Evolutionary conservation across 2,329 filamentous ascomycete species (phyloP), one percentile per base, ranked within the genome.

Genomic region (Penicillium expansum): DNA sequence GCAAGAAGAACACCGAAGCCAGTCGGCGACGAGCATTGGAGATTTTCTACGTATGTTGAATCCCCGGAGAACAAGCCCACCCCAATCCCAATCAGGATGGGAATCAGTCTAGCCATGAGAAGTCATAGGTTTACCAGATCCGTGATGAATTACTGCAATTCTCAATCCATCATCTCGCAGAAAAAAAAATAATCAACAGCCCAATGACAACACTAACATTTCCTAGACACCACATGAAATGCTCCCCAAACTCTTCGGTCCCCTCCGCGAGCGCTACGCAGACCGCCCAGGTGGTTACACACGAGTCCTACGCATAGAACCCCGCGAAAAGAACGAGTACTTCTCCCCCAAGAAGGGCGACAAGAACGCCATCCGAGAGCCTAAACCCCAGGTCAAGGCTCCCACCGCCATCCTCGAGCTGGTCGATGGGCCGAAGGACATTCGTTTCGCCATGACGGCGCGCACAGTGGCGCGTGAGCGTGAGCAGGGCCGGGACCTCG

Each of bases 361-460:
- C 53, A 64, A 61, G 49, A 48, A 48, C 10, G 60, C 62, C 24
- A 47, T 42, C 2, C 55, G 56, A 6, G 60, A 60, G 29, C 64
- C 59, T 52, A 67, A 67, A 45, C 64, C 64, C 2, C 83, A 84
- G 69, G 93, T 97, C 75, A 91, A 97, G 78, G 93, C 90, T 9
- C 85, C 87, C 62, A 92, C 89, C 33, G 93, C 94, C 22, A 92
- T 99, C 62, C 86, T 99, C 47, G 92, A 97, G 77, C 84, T 99
- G 32, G 92, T 99, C 60, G 94, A 99, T 76, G 92, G 93, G 35
- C 91, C 92, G 33, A 89, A 88, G 73, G 94, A 99, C 76, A 90
- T 96, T 80, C 89, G 92, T 33, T 97, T 97, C 77, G 91, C 91
- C 68, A 87, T 97, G 84, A 96, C 92, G 3, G 94, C 94, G 27